Conservation (phyloP, 2,329 filamentous ascomycete genomes). For the Madurella mycetomatis region DNA sequence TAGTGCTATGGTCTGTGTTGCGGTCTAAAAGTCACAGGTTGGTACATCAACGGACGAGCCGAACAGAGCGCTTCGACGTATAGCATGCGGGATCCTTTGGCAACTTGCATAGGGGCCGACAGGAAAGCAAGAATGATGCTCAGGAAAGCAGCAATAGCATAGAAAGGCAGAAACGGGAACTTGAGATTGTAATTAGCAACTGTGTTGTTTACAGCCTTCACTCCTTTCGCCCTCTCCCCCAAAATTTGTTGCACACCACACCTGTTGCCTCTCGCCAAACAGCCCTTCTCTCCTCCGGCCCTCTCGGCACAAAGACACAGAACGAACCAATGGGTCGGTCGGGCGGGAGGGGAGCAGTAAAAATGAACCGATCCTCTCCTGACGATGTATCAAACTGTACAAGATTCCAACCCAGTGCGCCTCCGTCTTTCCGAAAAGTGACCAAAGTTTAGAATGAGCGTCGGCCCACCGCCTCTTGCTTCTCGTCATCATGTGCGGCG, state of each 20-base stretch:
- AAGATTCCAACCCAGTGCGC: constrained; percentile 33
- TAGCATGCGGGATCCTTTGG: too few relatives aligned
- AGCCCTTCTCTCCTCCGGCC: not conserved
- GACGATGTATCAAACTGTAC: constrained; percentile 33
- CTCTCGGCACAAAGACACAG: constrained; percentile 14
- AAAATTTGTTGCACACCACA: not conserved
- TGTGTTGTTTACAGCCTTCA: constrained; percentile 13
- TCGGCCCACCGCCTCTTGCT: constrained; percentile 21
- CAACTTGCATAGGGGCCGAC: too few relatives aligned
- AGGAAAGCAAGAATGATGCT: not conserved
- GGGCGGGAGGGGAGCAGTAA: constrained; percentile 21
- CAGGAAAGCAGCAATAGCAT: not conserved
- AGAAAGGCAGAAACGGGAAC: constrained; percentile 6
- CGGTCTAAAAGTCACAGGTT: too few relatives aligned
- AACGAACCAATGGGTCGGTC: constrained; percentile 15
- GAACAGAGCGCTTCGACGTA: too few relatives aligned
- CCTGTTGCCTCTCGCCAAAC: not conserved
- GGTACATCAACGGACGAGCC: too few relatives aligned
- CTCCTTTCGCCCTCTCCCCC: constrained; percentile 3
- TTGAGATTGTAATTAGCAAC: constrained; percentile 18
- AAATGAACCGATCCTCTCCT: constrained; percentile 25
- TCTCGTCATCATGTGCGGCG: constrained; percentile 19
- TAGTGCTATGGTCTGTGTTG: too few relatives aligned
- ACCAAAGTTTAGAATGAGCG: constrained; percentile 29
- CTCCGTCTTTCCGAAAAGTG: constrained; percentile 33